Base-by-base conservation (phyloP, 352 stramenopile genomes). In the Plasmopara muralis region DNA sequence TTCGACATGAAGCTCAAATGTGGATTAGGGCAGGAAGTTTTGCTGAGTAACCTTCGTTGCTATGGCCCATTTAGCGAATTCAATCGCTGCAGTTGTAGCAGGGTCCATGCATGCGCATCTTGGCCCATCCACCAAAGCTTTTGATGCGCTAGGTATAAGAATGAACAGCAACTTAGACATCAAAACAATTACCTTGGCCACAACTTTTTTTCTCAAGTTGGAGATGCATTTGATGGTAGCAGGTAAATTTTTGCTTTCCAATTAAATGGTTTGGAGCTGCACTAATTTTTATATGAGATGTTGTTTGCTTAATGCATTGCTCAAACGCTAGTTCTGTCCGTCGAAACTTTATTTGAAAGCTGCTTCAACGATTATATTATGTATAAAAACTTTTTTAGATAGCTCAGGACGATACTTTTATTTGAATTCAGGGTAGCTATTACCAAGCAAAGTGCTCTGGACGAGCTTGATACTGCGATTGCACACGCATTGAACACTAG, bases 81-180 rank as follows among this genome's bases (percentile, higher is more conserved):
- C 59, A 13, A 18, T 31, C 1, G 63, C 40, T 34, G 42, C 42
- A 34, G 44, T 57, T 0, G 13, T 42, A 16, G 12, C 37, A 28
- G 66, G 59, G 12, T 55, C 20, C 6, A 55, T 53, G 43, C 77
- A 88, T 74, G 53, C 0, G 53, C 51, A 1, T 59, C 34, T 28
- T 52, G 43, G 25, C 74, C 55, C 64, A 89, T 83, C 74, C 74
- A 85, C 0, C 65, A 52, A 0, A 85, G 70, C 29, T 70, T 64
- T 9, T 69, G 66, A 14, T 67, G 59, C 0, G 71, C 70, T 43
- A 89, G 6, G 25, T 42, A 29, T 82, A 63, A 0, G 74, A 70
- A 8, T 47, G 56, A 10, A 47, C 1, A 35, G 16, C n/a, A 7
- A n/a, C 25, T 2, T 42, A 47, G 0, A 50, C 53, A 14, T 25